Base-by-base conservation (phyloP, 2,329 filamentous ascomycete species). In the Penicillium sp. region DNA sequence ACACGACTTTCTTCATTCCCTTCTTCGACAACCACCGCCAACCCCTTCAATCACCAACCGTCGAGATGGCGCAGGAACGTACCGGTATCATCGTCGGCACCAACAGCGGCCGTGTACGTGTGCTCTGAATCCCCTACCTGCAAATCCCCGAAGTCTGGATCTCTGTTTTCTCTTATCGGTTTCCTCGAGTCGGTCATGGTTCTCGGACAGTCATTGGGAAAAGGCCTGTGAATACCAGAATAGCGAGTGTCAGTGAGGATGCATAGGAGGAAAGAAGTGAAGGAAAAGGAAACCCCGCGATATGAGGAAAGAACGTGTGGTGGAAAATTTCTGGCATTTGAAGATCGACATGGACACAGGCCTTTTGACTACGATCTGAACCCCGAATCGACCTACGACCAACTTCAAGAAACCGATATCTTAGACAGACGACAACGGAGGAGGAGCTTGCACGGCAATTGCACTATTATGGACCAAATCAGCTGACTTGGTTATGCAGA, bases 81-180 rank as follows among this genome's bases (percentile, higher is more conserved):
- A 75, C 76, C 72, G 79, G 79, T 70, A 77, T 87, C 73, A 77
- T 81, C 75, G 74, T 82, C 72, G 85, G 85, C 73, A 75, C 85
- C 71, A 87, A 87, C 78, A 80, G 80, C 71, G 85, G 85, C 75
- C 84, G 86, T 75, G 85, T 87, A 85, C 74, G 85, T 86, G 66
- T 59, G 40, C 62, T 56, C 63, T 60, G 40, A 53, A 54, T 58
- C 35, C 53, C 46, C 33, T 49, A 41, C 51, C 25, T 50, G 49
- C 35, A 53, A 52, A 49, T 46, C 45, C 54, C 53, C 52, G 53
- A 50, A 48, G 42, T 27, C 55, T 46, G 37, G 52, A 49, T 46
- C 31, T 61, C 60, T 63, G 52, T 46, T 40, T 40, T 56, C 46
- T 57, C 50, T 53, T 56, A 51, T 58, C 60, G 41, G 57, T 65